phyloP scores from a whole-genome alignment of 2,329 filamentous ascomycete genomes.

The Scytalidium sp. region DNA sequence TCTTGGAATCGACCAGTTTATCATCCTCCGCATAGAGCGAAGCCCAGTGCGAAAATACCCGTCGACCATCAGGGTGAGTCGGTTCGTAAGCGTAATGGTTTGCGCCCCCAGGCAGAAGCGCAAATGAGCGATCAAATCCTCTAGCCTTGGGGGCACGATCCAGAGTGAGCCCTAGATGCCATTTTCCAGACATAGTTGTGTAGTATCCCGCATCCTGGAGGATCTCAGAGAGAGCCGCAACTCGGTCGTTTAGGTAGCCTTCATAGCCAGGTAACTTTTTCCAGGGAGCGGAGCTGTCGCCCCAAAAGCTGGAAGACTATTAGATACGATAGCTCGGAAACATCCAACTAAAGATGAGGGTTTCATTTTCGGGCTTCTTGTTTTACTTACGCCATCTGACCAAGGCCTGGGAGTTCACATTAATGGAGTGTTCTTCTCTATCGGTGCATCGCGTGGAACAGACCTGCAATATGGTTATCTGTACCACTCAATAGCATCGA shows the following conservation, averaged over 20 bases:
- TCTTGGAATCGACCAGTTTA: not conserved
- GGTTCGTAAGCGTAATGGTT: slow-evolving; percentile 41
- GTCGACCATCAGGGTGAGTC: not conserved
- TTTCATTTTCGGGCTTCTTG: too few relatives aligned
- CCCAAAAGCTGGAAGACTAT: not conserved
- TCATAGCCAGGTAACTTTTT: slow-evolving; percentile 46
- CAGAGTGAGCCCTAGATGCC: slow-evolving; percentile 58
- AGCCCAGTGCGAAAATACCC: not conserved
- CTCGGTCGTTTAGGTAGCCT: slow-evolving; percentile 59
- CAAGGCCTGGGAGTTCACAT: slow-evolving; percentile 46
- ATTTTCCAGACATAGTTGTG: slow-evolving; percentile 61
- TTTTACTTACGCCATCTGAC: slow-evolving; percentile 15
- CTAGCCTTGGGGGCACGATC: slow-evolving; percentile 53
- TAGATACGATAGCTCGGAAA: slow-evolving; percentile 1
- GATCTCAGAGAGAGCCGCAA: slow-evolving; percentile 56
- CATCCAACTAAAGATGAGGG: not conserved
- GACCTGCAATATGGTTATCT: slow-evolving; percentile 56
- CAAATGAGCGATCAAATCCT: slow-evolving; percentile 58
- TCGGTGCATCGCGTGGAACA: slow-evolving; percentile 57
- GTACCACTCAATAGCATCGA: slow-evolving; percentile 67
- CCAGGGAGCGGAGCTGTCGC: slow-evolving; percentile 1
- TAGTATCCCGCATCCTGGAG: slow-evolving; percentile 56
- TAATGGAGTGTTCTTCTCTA: slow-evolving; percentile 14
- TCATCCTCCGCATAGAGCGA: slow-evolving; percentile 2
- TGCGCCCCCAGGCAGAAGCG: slow-evolving; percentile 57